Evolutionary conservation across 1,284 basidiomycete genomes (phyloP).

Genomic region (Exobasidium cylindrosporum): DNA sequence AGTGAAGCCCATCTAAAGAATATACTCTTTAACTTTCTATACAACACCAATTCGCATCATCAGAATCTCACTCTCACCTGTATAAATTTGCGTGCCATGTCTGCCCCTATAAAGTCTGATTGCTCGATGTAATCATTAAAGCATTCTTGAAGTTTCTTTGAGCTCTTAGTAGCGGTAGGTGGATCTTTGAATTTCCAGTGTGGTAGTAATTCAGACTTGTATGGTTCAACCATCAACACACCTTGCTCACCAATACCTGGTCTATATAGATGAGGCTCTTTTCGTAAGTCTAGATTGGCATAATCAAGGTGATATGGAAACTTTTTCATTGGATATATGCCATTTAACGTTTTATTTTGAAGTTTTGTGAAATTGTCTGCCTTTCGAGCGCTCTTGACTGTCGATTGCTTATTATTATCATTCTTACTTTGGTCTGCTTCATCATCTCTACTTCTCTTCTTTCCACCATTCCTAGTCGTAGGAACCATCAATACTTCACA

Average conservation of each 20-base stretch:
- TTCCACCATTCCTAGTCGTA: too few relatives aligned
- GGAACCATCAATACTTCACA: too few relatives aligned
- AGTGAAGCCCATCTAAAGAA: conserved; percentile 33
- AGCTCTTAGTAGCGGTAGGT: conserved; percentile 15
- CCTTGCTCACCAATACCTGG: conserved; percentile 33
- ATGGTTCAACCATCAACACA: conserved; percentile 29
- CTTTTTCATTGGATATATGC: conserved; percentile 8
- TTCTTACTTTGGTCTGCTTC: too few relatives aligned
- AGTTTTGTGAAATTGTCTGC: background rate
- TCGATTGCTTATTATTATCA: too few relatives aligned
- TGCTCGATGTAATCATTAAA: conserved; percentile 22
- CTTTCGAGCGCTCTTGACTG: background rate
- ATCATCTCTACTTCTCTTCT: too few relatives aligned
- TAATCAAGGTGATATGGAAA: conserved; percentile 30
- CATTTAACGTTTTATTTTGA: background rate
- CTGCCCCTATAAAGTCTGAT: conserved; percentile 24
- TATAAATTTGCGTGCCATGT: conserved; percentile 13
- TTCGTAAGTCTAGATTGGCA: conserved; percentile 17
- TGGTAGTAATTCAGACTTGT: conserved; percentile 30
- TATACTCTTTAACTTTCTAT: background rate
- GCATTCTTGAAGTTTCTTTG: conserved; percentile 16
- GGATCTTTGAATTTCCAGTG: conserved; percentile 29
- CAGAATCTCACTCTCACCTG: conserved; percentile 1
- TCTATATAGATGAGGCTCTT: conserved; percentile 27
- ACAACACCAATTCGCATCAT: background rate